phyloP scores from a whole-genome alignment of 192 early-diverging fungal genomes.

The Diversispora epigaea region DNA sequence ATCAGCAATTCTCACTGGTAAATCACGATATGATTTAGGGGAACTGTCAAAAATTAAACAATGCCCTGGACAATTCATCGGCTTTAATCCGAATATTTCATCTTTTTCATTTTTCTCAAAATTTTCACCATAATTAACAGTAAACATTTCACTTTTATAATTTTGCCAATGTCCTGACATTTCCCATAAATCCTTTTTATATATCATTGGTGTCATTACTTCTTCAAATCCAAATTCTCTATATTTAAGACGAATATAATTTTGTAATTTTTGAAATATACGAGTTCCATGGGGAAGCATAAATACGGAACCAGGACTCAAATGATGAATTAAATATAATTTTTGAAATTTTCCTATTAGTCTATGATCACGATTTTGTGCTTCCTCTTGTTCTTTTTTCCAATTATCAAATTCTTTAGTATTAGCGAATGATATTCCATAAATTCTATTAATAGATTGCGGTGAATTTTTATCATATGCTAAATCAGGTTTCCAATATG shows the following conservation, averaged over 20 bases:
- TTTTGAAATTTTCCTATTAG: constrained; percentile 65
- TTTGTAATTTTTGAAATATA: constrained; percentile 75
- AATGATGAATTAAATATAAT: constrained; percentile 69
- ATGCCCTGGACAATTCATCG: constrained; percentile 98
- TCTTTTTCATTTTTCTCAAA: constrained; percentile 35
- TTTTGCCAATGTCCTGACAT: constrained; percentile 95
- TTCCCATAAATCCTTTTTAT: constrained; percentile 92
- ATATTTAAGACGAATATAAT: constrained; percentile 76
- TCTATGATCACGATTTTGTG: constrained; percentile 66
- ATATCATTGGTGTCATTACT: constrained; percentile 90
- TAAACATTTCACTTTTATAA: constrained; percentile 94
- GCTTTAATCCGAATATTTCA: constrained; percentile 83
- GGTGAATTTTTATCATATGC: constrained; percentile 49
- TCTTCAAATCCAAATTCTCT: constrained; percentile 77
- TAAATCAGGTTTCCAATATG: constrained; percentile 57
- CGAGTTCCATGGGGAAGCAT: constrained; percentile 78
- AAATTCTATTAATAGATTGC: constrained; percentile 63
- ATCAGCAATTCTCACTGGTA: constrained; percentile 87
- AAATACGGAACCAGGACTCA: constrained; percentile 72
- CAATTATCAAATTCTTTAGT: constrained; percentile 26
- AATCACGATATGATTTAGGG: constrained; percentile 80
- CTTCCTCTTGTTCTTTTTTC: constrained; percentile 51
- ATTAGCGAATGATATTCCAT: constrained; percentile 66
- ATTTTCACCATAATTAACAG: constrained; percentile 17
- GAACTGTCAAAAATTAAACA: constrained; percentile 85